These are phyloP conservation scores for Cymodocea nodosa DNA, from an alignment of 116 monocot species.

Conservation along the genomic window DNA sequence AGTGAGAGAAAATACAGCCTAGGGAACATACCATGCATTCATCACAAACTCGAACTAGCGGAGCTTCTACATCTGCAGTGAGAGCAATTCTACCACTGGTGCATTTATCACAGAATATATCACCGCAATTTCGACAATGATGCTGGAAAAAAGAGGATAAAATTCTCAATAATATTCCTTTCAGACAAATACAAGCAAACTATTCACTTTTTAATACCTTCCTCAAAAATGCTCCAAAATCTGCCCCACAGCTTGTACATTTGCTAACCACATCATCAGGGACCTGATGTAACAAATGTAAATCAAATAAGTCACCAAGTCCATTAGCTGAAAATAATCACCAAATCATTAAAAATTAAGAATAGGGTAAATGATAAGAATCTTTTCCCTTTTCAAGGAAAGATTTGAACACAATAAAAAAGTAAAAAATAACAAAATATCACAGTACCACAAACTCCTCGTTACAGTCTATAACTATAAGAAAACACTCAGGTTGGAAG, in stretches of 20 bases:
- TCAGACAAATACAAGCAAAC: not conserved
- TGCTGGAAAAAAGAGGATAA: constrained; percentile 40
- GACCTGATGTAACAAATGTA: constrained; percentile 28
- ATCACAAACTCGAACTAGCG: constrained; percentile 84
- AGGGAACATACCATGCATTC: constrained; percentile 89
- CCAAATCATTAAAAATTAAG: no score
- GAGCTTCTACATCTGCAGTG: constrained; percentile 77
- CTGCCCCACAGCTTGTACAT: constrained; percentile 66
- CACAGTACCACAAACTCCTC: no score
- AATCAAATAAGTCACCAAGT: no score
- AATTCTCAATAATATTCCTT: not conserved
- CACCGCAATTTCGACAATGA: constrained; percentile 95
- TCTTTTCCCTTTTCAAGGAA: no score
- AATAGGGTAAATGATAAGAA: no score
- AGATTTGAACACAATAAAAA: no score
- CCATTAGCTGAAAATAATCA: no score
- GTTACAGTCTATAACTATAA: no score
- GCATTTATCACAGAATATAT: constrained; percentile 97
- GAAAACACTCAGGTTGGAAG: no score
- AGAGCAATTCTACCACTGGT: constrained; percentile 89
- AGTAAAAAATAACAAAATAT: no score
- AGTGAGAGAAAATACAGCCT: no score
- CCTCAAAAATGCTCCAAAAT: constrained; percentile 83
- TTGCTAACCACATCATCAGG: constrained; percentile 88
- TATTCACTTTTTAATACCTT: constrained; percentile 27